Conservation (phyloP, 2,329 filamentous ascomycete genomes). For the Phialophora tarda region DNA sequence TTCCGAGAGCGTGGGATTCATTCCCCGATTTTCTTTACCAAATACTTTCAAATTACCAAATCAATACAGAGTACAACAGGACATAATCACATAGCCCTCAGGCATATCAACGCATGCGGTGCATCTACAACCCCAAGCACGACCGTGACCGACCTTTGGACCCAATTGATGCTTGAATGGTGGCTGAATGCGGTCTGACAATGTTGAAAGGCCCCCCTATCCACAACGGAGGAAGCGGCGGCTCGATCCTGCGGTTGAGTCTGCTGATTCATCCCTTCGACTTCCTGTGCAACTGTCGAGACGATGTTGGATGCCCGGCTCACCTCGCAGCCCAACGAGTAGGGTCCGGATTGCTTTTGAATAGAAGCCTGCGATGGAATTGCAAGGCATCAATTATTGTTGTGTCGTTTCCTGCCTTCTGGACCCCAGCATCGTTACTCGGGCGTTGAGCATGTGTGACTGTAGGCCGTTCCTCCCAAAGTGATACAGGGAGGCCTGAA, state of each 20-base stretch:
- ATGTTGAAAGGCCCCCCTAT: conserved; percentile 9
- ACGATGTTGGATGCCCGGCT: background rate
- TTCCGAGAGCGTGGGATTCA: conserved; percentile 1
- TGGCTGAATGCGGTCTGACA: background rate
- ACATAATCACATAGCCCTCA: background rate
- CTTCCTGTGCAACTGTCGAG: background rate
- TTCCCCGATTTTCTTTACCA: background rate
- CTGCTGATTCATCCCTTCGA: conserved; percentile 10
- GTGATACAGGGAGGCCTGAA: background rate
- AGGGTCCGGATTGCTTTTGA: background rate
- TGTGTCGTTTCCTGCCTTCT: background rate
- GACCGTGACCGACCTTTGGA: background rate
- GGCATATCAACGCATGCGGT: background rate
- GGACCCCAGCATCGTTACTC: background rate
- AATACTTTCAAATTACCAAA: conserved; percentile 1
- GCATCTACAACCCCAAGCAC: background rate
- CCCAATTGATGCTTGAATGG: background rate
- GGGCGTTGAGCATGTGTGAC: background rate
- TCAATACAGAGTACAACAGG: background rate
- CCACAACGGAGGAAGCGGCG: conserved; percentile 4
- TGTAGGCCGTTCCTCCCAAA: background rate
- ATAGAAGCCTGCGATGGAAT: background rate
- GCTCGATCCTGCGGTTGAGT: conserved; percentile 13
- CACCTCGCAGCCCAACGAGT: background rate
- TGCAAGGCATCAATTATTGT: background rate